Percentiles rank a stretch among this genome's conserved stretches.
Evolutionary conservation across 345 rosid species (phyloP).

Genomic region (Salix caprea): DNA sequence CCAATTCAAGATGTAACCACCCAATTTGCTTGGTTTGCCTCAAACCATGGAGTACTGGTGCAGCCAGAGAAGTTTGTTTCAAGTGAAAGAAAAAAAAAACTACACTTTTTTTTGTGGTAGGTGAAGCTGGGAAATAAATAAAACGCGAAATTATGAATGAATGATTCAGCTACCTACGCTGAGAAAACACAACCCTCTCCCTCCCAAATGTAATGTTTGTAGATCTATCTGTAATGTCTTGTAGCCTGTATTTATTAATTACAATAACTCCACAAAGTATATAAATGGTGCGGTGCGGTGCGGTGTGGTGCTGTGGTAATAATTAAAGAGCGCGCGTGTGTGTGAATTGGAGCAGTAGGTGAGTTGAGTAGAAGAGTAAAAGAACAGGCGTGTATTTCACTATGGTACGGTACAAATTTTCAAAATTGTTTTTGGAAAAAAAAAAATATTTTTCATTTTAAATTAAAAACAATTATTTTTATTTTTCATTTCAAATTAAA

Average conservation of each 20-base stretch:
- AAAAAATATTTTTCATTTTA: too few relatives aligned
- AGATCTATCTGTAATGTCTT: conserved; percentile 5
- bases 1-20: background rate
- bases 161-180: background rate
- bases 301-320: background rate
- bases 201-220: background rate
- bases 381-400: background rate
- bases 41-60: background rate
- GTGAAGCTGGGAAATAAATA: background rate
- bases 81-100: background rate
- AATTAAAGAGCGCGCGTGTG: conserved; percentile 7
- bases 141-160: background rate
- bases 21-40: background rate
- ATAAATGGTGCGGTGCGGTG: background rate
- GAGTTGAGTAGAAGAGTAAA: background rate
- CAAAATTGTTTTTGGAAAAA: too few relatives aligned
- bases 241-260: background rate
- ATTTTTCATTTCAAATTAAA: too few relatives aligned
- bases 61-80: background rate
- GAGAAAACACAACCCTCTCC: background rate
- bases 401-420: background rate
- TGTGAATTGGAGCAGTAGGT: background rate
- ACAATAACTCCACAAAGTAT: background rate
- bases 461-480: too few relatives aligned
- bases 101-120: background rate